phyloP scores from a whole-genome alignment of 805 yeast species.

The Ogataea glucozyma region DNA sequence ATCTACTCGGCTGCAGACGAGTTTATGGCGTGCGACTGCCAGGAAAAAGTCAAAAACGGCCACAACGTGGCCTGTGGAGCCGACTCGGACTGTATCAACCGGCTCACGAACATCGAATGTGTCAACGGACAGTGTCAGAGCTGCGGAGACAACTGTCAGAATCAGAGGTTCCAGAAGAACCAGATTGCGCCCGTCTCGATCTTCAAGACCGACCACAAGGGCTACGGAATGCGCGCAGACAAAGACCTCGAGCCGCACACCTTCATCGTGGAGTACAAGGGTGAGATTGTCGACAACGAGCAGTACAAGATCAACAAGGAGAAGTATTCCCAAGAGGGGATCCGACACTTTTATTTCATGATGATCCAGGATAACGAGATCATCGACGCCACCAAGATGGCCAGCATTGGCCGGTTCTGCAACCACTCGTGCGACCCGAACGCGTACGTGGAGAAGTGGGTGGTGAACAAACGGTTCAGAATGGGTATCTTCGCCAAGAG shows the following conservation, averaged over 20 bases:
- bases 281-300: conserved; percentile 85
- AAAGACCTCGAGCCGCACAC: conserved; percentile 54
- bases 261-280: conserved; percentile 90
- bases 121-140: conserved; percentile 56
- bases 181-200: conserved; percentile 78
- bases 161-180: conserved; percentile 82
- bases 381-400: conserved; percentile 90
- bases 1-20: conserved; percentile 67
- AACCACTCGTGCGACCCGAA: conserved; percentile 96
- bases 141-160: conserved; percentile 80
- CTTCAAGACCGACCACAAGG: conserved; percentile 81
- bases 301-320: conserved; percentile 75
- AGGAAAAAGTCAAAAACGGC: conserved; percentile 46
- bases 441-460: conserved; percentile 96
- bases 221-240: conserved; percentile 84
- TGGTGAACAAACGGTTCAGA: conserved; percentile 81
- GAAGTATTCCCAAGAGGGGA: conserved; percentile 65
- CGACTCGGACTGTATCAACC: conserved; percentile 85
- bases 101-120: conserved; percentile 92
- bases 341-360: conserved; percentile 91
- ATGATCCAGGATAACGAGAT: conserved; percentile 91
- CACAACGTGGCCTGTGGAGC: conserved; percentile 75
- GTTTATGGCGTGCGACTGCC: conserved; percentile 89
- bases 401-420: conserved; percentile 86
- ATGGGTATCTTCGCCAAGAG: conserved; percentile 96